These are phyloP conservation scores for Cryoendolithus antarcticus DNA, from an alignment of 2,329 filamentous ascomycete species.

Conservation along the genomic window DNA sequence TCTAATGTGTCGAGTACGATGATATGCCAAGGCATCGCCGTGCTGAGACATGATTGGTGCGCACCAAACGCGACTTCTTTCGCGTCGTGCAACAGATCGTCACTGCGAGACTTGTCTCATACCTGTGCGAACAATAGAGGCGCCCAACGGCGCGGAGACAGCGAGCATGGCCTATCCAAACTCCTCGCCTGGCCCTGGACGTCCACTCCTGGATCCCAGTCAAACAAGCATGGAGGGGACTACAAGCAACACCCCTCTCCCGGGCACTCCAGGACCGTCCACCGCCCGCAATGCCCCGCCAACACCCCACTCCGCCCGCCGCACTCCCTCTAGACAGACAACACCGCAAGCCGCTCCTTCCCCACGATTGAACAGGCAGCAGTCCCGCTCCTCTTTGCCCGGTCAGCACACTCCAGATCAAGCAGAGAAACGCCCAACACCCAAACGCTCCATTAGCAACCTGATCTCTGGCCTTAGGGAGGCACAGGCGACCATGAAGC, in stretches of 20 bases:
- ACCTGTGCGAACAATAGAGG: no score
- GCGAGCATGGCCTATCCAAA: no score
- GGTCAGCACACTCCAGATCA: conserved; percentile 9
- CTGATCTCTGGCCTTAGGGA: conserved; percentile 21
- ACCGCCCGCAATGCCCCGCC: conserved; percentile 10
- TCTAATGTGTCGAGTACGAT: no score
- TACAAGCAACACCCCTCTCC: neutral
- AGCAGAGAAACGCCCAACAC: conserved; percentile 15
- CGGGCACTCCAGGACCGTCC: conserved; percentile 4
- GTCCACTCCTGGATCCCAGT: no score
- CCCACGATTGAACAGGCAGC: conserved; percentile 11
- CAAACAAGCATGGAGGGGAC: no score
- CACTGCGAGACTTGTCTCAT: no score
- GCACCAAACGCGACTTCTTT: no score
- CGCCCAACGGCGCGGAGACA: no score
- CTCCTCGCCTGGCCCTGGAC: no score
- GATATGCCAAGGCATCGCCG: no score
- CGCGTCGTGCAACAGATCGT: no score
- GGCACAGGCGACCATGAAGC: conserved; percentile 20
- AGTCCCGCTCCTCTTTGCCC: conserved; percentile 17
- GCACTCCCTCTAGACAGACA: conserved; percentile 4
- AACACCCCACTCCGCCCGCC: conserved; percentile 1
- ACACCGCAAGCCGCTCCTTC: conserved; percentile 7
- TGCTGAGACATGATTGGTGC: no score
- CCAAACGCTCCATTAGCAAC: conserved; percentile 23